Evolutionary conservation across 345 rosid genomes (phyloP).

Genomic region (Schrenkiella parvula): DNA sequence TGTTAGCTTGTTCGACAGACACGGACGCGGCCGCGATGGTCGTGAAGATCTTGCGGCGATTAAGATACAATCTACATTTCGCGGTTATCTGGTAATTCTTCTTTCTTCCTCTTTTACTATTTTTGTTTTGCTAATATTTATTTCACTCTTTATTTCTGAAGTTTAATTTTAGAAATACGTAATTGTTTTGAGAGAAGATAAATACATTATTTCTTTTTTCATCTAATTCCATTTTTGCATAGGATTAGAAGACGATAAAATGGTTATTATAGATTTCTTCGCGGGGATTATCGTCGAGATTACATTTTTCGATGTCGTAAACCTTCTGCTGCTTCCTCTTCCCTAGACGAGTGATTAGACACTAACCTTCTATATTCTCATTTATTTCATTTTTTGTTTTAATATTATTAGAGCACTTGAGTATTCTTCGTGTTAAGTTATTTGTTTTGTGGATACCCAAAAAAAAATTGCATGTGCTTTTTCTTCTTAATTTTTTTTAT

Average conservation of each 20-base stretch:
- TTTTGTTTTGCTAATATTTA: background rate
- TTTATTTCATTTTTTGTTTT: background rate
- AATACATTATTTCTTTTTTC: background rate
- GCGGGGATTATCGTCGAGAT: constrained; percentile 28
- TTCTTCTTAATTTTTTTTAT: background rate
- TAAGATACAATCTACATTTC: constrained; percentile 78
- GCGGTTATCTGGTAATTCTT: constrained; percentile 72
- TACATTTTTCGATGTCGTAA: constrained; percentile 27
- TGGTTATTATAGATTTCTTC: constrained; percentile 8
- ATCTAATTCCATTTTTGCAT: background rate
- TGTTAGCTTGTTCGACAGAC: constrained; percentile 24
- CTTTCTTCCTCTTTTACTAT: background rate
- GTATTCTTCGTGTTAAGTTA: constrained; percentile 1
- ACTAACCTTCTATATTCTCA: constrained; percentile 22
- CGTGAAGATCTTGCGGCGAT: constrained; percentile 53
- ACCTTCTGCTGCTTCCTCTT: constrained; percentile 29
- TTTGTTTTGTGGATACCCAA: background rate
- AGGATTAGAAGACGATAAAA: background rate
- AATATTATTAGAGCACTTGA: background rate
- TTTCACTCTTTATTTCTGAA: background rate
- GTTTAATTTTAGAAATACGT: background rate
- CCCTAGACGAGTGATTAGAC: constrained; percentile 27
- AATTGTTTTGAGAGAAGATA: background rate
- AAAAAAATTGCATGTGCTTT: background rate
- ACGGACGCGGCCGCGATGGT: constrained; percentile 4